Percentiles rank a stretch among this genome's conserved stretches.
Conservation (phyloP, 306 rosid genomes). For the Lablab purpureus region DNA sequence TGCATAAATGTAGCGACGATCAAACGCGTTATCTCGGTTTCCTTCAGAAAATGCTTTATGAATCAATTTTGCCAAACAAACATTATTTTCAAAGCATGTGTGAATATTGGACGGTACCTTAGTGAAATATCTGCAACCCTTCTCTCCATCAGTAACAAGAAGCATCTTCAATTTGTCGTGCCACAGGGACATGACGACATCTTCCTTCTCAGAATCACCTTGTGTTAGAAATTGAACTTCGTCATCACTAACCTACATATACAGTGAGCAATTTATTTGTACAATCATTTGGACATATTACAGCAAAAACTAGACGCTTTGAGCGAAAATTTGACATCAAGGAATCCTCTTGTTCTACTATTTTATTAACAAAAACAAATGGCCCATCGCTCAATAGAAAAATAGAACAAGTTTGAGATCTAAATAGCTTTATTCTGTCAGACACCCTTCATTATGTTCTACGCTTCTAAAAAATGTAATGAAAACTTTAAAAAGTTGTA, state of each 20-base stretch:
- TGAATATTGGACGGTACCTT: constrained; percentile 54
- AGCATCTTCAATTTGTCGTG: constrained; percentile 69
- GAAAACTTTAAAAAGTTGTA: neutral
- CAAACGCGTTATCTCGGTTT: neutral
- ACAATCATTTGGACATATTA: neutral
- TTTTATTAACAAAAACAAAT: neutral
- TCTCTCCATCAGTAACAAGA: constrained; percentile 71
- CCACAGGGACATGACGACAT: constrained; percentile 60
- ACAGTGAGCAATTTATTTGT: neutral
- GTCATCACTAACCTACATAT: constrained; percentile 69
- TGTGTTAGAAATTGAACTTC: constrained; percentile 70
- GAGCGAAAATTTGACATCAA: neutral
- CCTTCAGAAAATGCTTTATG: constrained; percentile 12
- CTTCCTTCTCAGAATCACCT: constrained; percentile 63
- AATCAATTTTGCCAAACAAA: neutral
- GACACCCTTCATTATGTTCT: neutral
- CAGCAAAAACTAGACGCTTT: neutral
- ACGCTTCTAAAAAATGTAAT: neutral
- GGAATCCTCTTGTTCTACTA: neutral
- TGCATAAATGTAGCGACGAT: neutral
- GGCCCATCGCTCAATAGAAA: neutral
- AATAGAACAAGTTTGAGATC: constrained; percentile 15
- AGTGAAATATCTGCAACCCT: constrained; percentile 72
- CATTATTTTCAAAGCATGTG: neutral
- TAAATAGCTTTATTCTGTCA: neutral